phyloP scores from a whole-genome alignment of 129 eudicot genomes.

The Pittosporum tobira region DNA sequence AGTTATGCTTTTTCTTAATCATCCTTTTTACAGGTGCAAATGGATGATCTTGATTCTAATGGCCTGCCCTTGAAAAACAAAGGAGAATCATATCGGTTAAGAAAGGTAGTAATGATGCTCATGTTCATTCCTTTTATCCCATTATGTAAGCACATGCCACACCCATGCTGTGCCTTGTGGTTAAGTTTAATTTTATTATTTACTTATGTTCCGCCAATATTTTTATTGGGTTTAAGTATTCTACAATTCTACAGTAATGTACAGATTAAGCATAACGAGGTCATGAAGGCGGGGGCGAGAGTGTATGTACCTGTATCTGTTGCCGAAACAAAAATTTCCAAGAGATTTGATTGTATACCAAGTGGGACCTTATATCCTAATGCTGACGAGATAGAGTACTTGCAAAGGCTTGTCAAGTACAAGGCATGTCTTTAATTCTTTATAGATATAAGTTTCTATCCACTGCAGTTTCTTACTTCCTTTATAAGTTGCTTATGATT shows the following conservation, averaged over 20 bases:
- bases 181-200: not conserved
- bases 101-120: conserved; percentile 50
- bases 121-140: not conserved
- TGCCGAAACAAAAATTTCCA: conserved; percentile 74
- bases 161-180: not conserved
- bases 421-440: conserved; percentile 37
- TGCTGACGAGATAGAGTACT: conserved; percentile 77
- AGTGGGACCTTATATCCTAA: conserved; percentile 74
- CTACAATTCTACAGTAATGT: conserved; percentile 16
- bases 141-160: not conserved
- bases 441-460: too few relatives aligned
- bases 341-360: conserved; percentile 76
- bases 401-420: conserved; percentile 84
- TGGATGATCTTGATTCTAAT: conserved; percentile 29
- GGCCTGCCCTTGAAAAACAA: conserved; percentile 7
- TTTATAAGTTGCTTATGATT: not conserved
- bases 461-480: too few relatives aligned
- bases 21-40: conserved; percentile 39
- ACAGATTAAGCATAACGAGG: conserved; percentile 75
- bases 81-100: conserved; percentile 26
- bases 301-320: conserved; percentile 61
- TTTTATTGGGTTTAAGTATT: conserved; percentile 14
- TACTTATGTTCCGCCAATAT: not conserved
- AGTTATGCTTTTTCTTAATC: not conserved
- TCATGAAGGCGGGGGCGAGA: conserved; percentile 62